These are phyloP conservation scores for Diaporthe amygdali DNA, from an alignment of 2,329 filamentous ascomycete genomes.

Conservation along the genomic window DNA sequence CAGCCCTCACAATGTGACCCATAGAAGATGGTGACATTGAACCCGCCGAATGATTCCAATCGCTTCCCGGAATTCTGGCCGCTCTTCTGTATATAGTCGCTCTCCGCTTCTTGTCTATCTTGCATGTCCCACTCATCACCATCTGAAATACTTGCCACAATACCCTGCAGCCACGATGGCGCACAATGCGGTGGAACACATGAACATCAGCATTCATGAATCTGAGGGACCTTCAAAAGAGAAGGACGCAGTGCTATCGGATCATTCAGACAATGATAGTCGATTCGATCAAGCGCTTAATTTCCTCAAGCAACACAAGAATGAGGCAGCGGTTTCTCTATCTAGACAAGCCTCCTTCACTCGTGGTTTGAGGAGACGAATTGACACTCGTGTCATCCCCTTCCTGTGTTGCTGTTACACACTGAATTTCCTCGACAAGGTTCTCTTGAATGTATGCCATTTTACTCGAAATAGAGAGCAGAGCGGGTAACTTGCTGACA, in stretches of 20 bases:
- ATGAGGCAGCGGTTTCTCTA: not conserved
- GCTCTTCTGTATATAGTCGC: not conserved
- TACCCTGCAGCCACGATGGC: not conserved
- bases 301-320: not conserved
- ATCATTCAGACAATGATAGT: not conserved
- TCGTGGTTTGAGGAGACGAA: not conserved
- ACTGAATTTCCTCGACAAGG: conserved; percentile 1
- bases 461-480: not conserved
- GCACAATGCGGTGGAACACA: not conserved
- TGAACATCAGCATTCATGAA: not conserved
- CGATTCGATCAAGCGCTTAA: not conserved
- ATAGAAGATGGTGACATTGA: not conserved
- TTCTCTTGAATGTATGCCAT: not conserved
- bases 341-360: conserved; percentile 2
- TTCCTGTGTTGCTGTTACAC: conserved; percentile 5
- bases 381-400: conserved; percentile 1
- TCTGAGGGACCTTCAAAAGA: not conserved
- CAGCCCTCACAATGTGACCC: not conserved
- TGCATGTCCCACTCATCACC: no score
- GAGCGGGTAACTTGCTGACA: not conserved
- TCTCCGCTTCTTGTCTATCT: no score
- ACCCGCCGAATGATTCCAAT: not conserved
- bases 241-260: not conserved
- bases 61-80: not conserved
- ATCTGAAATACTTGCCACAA: no score